Conservation (phyloP, 164 flowering plant species). For the Platanus orientalis region DNA sequence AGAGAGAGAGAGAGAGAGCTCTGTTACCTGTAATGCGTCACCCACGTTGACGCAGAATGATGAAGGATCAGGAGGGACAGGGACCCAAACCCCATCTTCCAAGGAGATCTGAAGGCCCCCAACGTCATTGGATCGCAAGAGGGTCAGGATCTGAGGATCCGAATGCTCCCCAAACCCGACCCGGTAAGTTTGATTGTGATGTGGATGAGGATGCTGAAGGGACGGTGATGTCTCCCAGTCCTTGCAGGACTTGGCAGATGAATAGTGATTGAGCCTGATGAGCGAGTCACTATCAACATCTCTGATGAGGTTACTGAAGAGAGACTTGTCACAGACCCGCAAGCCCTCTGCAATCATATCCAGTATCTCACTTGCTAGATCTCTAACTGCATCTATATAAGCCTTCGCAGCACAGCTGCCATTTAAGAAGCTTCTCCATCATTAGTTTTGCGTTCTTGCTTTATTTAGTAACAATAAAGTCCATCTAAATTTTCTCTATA, state of each 20-base stretch:
- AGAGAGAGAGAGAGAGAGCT: conserved; percentile 21
- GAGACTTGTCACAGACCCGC: conserved; percentile 36
- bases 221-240: neutral
- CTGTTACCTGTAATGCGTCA: conserved; percentile 48
- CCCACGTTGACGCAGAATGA: conserved; percentile 59
- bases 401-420: conserved; percentile 51
- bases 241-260: conserved; percentile 20
- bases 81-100: conserved; percentile 57
- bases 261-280: conserved; percentile 82
- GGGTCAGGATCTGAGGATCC: conserved; percentile 78
- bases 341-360: conserved; percentile 61
- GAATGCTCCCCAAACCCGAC: conserved; percentile 86
- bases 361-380: conserved; percentile 52
- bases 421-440: too few species aligned
- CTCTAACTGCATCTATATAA: conserved; percentile 44
- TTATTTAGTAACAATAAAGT: neutral
- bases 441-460: neutral
- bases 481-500: too few species aligned
- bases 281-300: conserved; percentile 64
- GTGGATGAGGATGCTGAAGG: neutral
- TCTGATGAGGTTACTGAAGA: conserved; percentile 52
- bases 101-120: conserved; percentile 53
- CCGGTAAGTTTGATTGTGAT: too few species aligned
- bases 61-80: conserved; percentile 58
- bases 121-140: conserved; percentile 65